Base-by-base conservation (phyloP, 2,329 filamentous ascomycete genomes). In the Cercospora sp. region DNA sequence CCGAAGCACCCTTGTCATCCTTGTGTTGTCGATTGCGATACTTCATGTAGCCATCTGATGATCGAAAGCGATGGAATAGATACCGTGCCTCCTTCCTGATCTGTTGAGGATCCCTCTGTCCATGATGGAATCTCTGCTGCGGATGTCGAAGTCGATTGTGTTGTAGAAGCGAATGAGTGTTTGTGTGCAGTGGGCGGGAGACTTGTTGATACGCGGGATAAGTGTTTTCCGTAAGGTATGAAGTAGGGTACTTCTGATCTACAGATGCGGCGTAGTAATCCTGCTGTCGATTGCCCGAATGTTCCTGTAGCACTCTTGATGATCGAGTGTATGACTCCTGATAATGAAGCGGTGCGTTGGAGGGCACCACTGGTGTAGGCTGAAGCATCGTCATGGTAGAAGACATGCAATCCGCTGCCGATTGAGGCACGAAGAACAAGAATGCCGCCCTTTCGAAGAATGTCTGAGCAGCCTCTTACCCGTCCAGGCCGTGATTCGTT, bases 11-110 rank as follows among this genome's bases (percentile, higher is more conserved):
- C 61, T 79, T 78, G 64, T 72, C 74, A 30, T 74, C 70, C 63
- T 77, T 75, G 68, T 73, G 77, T 66, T 83, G 81, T 18, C 80
- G 77, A 30, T 78, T 75, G 13, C 83, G 78, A 71, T 84, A 85
- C 71, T 83, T 83, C 63, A 76, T 77, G 68, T 84, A 84, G 45
- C 77, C 77, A 8, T 82, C 80, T 18, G 78, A 82, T 31, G 61
- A 42, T 26, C 69, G 59, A 58, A 79, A 79, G 3, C 75, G 75
- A 20, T 72, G 59, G 51, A 71, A 77, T 23, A 79, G 70, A 10
- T 69, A 42, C 18, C 66, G 66, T 6, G 75, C 74, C 33, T 74
- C 63, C 20, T 69, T 69, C 9, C 72, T 68, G 30, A 71, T 63
- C 62, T 65, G 62, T 61, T 67, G 59, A 48, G 69, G 53, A 53